phyloP scores from a whole-genome alignment of 2,329 filamentous ascomycete species.

The Paramyrothecium sp. region DNA sequence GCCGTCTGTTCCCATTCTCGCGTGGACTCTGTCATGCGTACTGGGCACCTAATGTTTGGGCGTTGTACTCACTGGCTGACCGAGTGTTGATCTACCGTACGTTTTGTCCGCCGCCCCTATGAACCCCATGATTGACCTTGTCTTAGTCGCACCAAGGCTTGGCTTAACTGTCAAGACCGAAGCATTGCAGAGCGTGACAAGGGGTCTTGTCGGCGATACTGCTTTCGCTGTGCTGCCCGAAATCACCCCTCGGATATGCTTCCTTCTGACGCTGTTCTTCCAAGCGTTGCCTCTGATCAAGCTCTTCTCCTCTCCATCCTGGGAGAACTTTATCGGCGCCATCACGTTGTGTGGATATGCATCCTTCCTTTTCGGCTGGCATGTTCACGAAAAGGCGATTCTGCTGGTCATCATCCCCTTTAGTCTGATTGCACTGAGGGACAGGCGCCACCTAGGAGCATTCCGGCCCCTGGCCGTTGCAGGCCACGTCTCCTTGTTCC shows the following conservation, averaged over 20 bases:
- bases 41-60: slow-evolving; percentile 98
- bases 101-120: slow-evolving; percentile 21
- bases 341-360: slow-evolving; percentile 93
- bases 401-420: slow-evolving; percentile 94
- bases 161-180: slow-evolving; percentile 70
- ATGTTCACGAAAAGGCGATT: slow-evolving; percentile 97
- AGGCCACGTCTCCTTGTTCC: slow-evolving; percentile 93
- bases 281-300: slow-evolving; percentile 78
- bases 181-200: slow-evolving; percentile 84
- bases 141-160: slow-evolving; percentile 74
- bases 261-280: slow-evolving; percentile 77
- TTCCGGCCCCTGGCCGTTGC: slow-evolving; percentile 91
- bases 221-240: slow-evolving; percentile 91
- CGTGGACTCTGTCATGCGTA: slow-evolving; percentile 95
- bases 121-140: slow-evolving; percentile 7
- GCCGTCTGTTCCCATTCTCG: slow-evolving; percentile 89
- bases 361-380: slow-evolving; percentile 97
- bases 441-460: slow-evolving; percentile 85
- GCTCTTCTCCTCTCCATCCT: slow-evolving; percentile 76
- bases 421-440: slow-evolving; percentile 84
- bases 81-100: slow-evolving; percentile 77
- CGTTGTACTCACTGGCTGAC: slow-evolving; percentile 90
- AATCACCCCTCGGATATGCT: slow-evolving; percentile 76
- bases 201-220: slow-evolving; percentile 90
- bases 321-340: slow-evolving; percentile 86